A percentile compares a stretch with the other conserved stretches of the same genome.
Conservation (phyloP, 192 early-diverging fungal species). For the Lobosporangium transversale region DNA sequence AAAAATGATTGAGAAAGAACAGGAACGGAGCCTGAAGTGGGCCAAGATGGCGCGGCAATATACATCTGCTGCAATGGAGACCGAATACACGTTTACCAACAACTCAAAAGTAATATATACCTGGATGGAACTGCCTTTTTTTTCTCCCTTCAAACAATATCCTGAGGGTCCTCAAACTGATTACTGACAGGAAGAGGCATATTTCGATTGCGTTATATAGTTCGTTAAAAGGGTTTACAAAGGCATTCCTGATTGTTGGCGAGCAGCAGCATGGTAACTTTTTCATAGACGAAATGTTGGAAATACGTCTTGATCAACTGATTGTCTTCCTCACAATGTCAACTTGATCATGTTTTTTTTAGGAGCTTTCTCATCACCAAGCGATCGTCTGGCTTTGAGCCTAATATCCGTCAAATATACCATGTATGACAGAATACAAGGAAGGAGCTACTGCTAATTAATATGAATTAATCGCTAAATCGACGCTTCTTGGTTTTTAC, state of each 20-base stretch:
- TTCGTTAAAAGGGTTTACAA: conserved; percentile 64
- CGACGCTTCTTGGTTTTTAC: neutral
- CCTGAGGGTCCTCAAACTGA: neutral
- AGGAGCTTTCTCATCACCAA: conserved; percentile 32
- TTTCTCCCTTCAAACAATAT: neutral
- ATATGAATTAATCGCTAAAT: no score
- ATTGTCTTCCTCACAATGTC: no score
- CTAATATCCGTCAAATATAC: conserved; percentile 40
- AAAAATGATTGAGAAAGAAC: conserved; percentile 32
- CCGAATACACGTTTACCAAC: conserved; percentile 37
- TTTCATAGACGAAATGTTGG: no score
- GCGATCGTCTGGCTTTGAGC: conserved; percentile 32
- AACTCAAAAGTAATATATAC: conserved; percentile 23
- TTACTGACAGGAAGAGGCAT: neutral
- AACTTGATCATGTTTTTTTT: no score
- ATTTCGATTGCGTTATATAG: conserved; percentile 14
- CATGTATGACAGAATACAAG: conserved; percentile 14
- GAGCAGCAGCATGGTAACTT: conserved; percentile 66
- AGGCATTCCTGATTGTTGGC: conserved; percentile 68
- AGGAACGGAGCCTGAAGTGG: conserved; percentile 21
- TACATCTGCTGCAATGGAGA: conserved; percentile 23
- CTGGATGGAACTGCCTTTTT: neutral
- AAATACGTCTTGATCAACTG: no score
- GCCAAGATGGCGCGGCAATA: conserved; percentile 29
- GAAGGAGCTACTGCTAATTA: neutral